These are phyloP conservation scores for Dothiorella sarmentorum DNA, from an alignment of 2,329 filamentous ascomycete species.

Conservation along the genomic window DNA sequence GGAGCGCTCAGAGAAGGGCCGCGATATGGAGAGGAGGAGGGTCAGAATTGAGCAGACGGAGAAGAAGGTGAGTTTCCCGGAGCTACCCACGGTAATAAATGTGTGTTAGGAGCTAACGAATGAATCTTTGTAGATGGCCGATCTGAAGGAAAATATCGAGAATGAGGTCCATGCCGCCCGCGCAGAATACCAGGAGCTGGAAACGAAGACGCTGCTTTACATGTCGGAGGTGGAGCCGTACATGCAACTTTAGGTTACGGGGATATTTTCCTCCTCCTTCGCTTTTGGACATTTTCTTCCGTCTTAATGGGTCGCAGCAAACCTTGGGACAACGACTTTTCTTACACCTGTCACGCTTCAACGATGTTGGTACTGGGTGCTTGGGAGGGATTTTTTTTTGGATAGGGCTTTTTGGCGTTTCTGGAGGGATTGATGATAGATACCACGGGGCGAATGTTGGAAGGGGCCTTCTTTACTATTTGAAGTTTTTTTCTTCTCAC, in stretches of 20 bases:
- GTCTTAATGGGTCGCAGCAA: neutral
- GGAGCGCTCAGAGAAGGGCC: constrained; percentile 80
- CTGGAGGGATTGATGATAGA: neutral
- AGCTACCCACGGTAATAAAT: neutral
- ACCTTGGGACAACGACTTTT: neutral
- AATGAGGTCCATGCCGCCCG: constrained; percentile 86
- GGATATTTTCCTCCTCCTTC: neutral
- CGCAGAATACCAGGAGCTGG: constrained; percentile 96
- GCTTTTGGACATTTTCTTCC: neutral
- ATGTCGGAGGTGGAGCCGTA: constrained; percentile 99
- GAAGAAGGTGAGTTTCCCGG: constrained; percentile 71
- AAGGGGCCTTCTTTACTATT: neutral
- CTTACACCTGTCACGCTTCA: neutral
- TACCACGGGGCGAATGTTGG: neutral
- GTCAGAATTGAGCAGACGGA: constrained; percentile 97
- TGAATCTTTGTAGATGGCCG: constrained; percentile 68
- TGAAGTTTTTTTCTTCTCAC: neutral
- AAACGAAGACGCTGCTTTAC: constrained; percentile 94
- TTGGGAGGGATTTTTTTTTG: too few relatives aligned
- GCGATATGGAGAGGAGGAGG: constrained; percentile 86
- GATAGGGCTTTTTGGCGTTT: neutral
- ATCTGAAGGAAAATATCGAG: constrained; percentile 96
- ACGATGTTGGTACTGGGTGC: neutral
- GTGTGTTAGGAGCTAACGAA: neutral
- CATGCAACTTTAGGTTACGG: constrained; percentile 60